These are phyloP conservation scores for Arachnopeziza araneosa DNA, from an alignment of 2,329 filamentous ascomycete species.

Conservation along the genomic window DNA sequence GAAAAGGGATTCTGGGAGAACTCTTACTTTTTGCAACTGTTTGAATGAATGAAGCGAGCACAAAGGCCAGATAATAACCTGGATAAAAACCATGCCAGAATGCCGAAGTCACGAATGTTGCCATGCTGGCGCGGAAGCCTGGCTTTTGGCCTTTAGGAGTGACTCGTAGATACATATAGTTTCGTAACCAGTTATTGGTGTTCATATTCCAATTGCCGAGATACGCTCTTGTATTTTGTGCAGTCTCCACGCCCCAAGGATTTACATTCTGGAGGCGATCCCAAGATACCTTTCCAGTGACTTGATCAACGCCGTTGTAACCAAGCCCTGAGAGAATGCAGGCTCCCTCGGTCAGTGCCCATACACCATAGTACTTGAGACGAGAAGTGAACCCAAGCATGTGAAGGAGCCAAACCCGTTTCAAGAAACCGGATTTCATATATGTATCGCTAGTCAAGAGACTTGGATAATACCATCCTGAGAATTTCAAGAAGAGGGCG, in stretches of 20 bases:
- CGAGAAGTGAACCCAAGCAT: slow-evolving; percentile 77
- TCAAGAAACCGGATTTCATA: slow-evolving; percentile 61
- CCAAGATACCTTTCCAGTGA: slow-evolving; percentile 82
- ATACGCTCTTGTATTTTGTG: slow-evolving; percentile 90
- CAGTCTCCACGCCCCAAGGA: slow-evolving; percentile 77
- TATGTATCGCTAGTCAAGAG: slow-evolving; percentile 62
- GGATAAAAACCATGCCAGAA: slow-evolving; percentile 99
- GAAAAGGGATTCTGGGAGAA: background rate
- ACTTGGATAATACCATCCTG: slow-evolving; percentile 57
- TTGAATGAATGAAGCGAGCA: slow-evolving; percentile 86
- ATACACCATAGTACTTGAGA: slow-evolving; percentile 95
- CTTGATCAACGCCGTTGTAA: slow-evolving; percentile 85
- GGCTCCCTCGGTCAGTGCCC: slow-evolving; percentile 86
- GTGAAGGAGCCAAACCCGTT: slow-evolving; percentile 73
- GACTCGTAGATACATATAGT: slow-evolving; percentile 92
- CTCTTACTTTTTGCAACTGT: slow-evolving; percentile 86
- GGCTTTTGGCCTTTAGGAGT: slow-evolving; percentile 95
- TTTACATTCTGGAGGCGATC: slow-evolving; percentile 86
- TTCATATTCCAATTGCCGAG: slow-evolving; percentile 97
- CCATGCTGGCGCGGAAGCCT: slow-evolving; percentile 88
- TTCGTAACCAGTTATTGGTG: slow-evolving; percentile 92
- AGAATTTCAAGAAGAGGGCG: slow-evolving; percentile 67
- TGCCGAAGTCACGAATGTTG: slow-evolving; percentile 89
- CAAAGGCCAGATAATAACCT: slow-evolving; percentile 88
- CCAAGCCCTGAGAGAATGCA: slow-evolving; percentile 92